Conservation (phyloP, 2,329 filamentous ascomycete species). For the Beauveria brongniartii region DNA sequence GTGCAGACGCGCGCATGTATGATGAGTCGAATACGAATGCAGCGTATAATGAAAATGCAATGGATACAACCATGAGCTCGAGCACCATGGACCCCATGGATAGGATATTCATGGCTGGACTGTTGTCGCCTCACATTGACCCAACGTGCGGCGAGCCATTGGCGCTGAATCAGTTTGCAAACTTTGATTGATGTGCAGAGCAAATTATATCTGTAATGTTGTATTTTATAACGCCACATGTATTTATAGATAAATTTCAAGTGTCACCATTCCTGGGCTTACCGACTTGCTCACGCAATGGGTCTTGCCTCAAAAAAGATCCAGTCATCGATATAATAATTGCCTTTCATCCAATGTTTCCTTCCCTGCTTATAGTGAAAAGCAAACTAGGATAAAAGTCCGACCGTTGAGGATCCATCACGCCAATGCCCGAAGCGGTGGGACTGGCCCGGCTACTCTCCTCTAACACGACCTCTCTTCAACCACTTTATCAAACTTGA, state of each 20-base stretch:
- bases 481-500: background rate
- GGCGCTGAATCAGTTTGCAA: background rate
- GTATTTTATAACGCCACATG: too few relatives aligned
- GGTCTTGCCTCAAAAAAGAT: too few relatives aligned
- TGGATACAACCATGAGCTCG: background rate
- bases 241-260: too few relatives aligned
- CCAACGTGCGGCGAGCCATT: background rate
- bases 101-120: background rate
- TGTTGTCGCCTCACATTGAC: background rate
- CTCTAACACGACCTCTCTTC: background rate
- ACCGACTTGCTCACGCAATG: too few relatives aligned
- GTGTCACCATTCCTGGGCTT: too few relatives aligned
- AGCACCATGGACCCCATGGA: background rate
- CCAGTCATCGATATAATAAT: too few relatives aligned
- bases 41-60: background rate
- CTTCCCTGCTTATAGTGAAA: too few relatives aligned
- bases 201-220: background rate
- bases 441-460: background rate
- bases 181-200: background rate
- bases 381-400: too few relatives aligned
- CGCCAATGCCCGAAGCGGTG: background rate
- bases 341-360: too few relatives aligned
- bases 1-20: background rate
- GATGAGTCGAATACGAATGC: background rate
- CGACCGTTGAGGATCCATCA: background rate